Conservation (phyloP, 305 asterid species). For the Fraxinus albicans region DNA sequence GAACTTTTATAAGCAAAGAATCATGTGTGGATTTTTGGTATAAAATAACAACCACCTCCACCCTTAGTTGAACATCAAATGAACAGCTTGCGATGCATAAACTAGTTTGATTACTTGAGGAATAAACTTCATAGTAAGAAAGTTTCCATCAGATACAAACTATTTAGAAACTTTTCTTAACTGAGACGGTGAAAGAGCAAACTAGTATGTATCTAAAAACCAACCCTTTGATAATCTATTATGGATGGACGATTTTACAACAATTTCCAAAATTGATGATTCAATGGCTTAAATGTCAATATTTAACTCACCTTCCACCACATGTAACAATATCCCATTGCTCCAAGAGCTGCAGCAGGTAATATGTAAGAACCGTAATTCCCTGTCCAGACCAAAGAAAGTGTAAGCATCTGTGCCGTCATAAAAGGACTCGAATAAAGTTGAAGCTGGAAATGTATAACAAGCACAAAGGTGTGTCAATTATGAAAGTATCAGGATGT, state of each 20-base stretch:
- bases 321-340: slow-evolving; percentile 83
- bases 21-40: neutral
- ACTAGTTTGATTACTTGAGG: neutral
- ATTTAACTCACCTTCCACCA: slow-evolving; percentile 76
- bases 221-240: neutral
- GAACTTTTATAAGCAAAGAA: neutral
- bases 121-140: neutral
- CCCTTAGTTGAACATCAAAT: neutral
- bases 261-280: slow-evolving; percentile 5
- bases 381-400: slow-evolving; percentile 41
- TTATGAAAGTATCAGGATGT: slow-evolving; percentile 1
- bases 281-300: slow-evolving; percentile 16
- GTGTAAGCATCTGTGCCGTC: slow-evolving; percentile 15
- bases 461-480: slow-evolving; percentile 8
- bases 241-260: neutral
- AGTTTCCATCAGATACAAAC: neutral
- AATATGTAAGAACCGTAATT: slow-evolving; percentile 64
- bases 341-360: slow-evolving; percentile 85
- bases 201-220: neutral
- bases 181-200: neutral
- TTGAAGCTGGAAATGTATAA: slow-evolving; percentile 8
- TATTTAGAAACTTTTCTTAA: neutral
- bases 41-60: neutral
- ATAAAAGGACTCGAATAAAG: slow-evolving; percentile 19
- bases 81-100: neutral